Percentiles rank a stretch among this genome's conserved stretches.
Evolutionary conservation across 2,329 filamentous ascomycete species (phyloP).

Genomic region (Alternaria gansuensis): DNA sequence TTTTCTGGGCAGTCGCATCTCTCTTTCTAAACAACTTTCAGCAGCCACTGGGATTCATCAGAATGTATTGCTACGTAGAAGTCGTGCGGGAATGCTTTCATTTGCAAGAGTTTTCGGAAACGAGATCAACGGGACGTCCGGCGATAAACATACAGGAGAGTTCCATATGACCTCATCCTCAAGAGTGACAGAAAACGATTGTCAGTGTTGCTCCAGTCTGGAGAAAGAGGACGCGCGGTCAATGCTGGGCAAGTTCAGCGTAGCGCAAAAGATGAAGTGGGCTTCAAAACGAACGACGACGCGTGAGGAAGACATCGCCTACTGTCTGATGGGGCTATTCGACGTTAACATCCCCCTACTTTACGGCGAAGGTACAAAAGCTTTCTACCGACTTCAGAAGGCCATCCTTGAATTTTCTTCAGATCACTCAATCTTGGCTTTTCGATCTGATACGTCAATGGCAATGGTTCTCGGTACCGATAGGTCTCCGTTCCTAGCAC

Average conservation of each 20-base stretch:
- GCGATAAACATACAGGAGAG: too few relatives aligned
- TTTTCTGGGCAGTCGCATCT: conserved; percentile 22
- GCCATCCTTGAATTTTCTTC: conserved; percentile 22
- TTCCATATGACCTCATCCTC: not conserved
- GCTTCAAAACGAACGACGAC: conserved; percentile 13
- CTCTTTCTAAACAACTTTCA: not conserved
- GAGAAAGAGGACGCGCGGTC: too few relatives aligned
- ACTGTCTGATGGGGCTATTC: conserved; percentile 34
- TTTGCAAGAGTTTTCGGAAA: not conserved
- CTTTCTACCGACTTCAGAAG: conserved; percentile 30
- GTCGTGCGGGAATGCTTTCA: not conserved
- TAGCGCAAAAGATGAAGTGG: conserved; percentile 6
- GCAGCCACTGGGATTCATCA: not conserved
- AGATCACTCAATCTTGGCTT: conserved; percentile 4
- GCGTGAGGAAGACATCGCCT: conserved; percentile 28
- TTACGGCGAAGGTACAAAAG: conserved; percentile 40
- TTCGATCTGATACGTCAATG: not conserved
- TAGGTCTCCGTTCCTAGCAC: not conserved
- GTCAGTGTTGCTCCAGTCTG: not conserved
- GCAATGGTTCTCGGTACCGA: not conserved
- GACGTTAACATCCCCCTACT: conserved; percentile 28
- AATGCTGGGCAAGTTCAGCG: not conserved
- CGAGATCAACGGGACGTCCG: too few relatives aligned
- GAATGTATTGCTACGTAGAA: not conserved
- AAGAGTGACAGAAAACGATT: not conserved